Percentiles rank a stretch among this genome's conserved stretches.
Evolutionary conservation across 371 early-diverging fungal species (phyloP).

Genomic region (Mortierella sp.): DNA sequence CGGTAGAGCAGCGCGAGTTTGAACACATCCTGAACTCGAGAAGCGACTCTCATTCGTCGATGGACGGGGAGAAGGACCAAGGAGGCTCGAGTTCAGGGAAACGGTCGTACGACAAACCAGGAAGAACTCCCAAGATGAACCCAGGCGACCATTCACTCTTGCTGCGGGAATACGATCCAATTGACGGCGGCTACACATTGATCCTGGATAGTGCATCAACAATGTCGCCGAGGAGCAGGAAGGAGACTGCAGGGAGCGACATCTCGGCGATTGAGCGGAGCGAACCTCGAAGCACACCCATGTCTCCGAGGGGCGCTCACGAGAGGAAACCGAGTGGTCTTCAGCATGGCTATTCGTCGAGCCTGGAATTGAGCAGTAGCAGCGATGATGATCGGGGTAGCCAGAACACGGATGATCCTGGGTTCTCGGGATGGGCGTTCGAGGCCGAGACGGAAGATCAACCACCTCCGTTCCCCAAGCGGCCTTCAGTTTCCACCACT

Average conservation of each 20-base stretch:
- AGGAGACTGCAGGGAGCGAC: conserved; percentile 17
- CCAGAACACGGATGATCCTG: background rate
- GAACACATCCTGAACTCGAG: conserved; percentile 27
- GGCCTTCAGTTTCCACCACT: background rate
- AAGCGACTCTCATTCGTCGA: background rate
- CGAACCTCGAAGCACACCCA: background rate
- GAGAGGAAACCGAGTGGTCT: conserved; percentile 10
- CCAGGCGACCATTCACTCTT: conserved; percentile 23
- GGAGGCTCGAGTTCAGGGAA: conserved; percentile 7
- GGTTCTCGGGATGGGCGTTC: conserved; percentile 12
- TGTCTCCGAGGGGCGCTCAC: conserved; percentile 5
- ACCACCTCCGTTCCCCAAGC: background rate
- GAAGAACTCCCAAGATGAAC: conserved; percentile 6
- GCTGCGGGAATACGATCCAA: conserved; percentile 44
- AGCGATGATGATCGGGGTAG: conserved; percentile 19
- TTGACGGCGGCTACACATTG: conserved; percentile 47
- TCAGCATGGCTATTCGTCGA: conserved; percentile 22
- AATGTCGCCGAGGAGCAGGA: conserved; percentile 22
- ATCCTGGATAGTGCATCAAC: conserved; percentile 35
- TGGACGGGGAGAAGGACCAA: conserved; percentile 6
- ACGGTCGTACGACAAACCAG: background rate
- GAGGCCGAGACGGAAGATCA: background rate
- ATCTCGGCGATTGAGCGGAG: conserved; percentile 17
- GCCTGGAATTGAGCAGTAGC: conserved; percentile 10
- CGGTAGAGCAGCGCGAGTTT: conserved; percentile 37